A percentile compares a stretch with the other conserved stretches of the same genome.
Evolutionary conservation across 1,139 yeast genomes (phyloP).

Genomic region (Groenewaldozyma auringiensis): DNA sequence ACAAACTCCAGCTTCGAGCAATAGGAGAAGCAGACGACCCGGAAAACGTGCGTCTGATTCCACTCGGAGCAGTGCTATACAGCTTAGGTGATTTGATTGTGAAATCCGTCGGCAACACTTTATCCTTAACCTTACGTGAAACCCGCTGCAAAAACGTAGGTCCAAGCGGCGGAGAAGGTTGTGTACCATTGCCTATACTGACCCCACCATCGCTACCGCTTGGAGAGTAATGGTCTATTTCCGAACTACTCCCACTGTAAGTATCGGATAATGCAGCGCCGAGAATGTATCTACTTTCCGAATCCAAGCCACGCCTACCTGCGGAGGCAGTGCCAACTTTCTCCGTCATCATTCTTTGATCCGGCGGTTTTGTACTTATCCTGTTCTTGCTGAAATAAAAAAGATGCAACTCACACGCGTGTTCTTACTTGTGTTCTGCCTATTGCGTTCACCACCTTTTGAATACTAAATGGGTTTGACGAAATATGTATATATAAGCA

Average conservation of each 20-base stretch:
- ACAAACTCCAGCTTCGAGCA: constrained; percentile 8
- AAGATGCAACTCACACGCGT: too few species aligned
- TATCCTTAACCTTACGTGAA: constrained; percentile 24
- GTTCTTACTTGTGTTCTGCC: too few species aligned
- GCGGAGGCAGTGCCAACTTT: not conserved
- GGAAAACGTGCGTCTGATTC: constrained; percentile 13
- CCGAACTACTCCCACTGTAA: not conserved
- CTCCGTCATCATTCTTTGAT: not conserved
- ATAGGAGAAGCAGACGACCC: constrained; percentile 9
- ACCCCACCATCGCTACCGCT: not conserved
- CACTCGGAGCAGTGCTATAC: not conserved
- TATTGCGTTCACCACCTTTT: too few species aligned
- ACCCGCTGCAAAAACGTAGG: constrained; percentile 9
- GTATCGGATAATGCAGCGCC: not conserved
- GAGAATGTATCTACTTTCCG: not conserved
- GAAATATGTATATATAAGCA: too few species aligned
- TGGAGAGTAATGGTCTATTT: not conserved
- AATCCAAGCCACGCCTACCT: not conserved
- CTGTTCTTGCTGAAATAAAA: too few species aligned
- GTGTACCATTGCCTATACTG: not conserved
- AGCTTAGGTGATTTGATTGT: not conserved
- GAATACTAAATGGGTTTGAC: too few species aligned
- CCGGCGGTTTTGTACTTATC: too few species aligned
- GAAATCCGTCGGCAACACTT: not conserved
- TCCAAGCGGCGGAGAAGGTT: not conserved